Evolutionary conservation across 345 rosid species (phyloP).

Genomic region (Schrenkiella parvula): DNA sequence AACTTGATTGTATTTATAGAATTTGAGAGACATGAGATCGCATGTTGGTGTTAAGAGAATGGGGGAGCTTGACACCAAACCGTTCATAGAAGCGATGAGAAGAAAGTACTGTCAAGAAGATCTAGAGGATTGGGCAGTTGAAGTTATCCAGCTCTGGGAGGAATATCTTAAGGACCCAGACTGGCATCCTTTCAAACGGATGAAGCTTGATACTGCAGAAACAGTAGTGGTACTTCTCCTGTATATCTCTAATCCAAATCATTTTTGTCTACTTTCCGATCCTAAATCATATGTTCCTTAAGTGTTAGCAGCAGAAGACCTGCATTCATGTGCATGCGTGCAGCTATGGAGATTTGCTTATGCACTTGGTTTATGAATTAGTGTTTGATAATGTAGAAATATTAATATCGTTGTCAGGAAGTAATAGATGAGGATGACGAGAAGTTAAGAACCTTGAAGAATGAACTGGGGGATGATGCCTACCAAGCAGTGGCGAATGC

Average conservation of each 20-base stretch:
- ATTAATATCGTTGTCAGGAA: slow-evolving; percentile 43
- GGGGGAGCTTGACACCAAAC: slow-evolving; percentile 87
- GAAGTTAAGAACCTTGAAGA: slow-evolving; percentile 52
- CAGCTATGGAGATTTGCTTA: neutral
- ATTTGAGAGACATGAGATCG: slow-evolving; percentile 27
- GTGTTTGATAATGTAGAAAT: slow-evolving; percentile 8
- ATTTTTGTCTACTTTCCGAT: neutral
- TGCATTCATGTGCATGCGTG: neutral
- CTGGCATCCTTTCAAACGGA: slow-evolving; percentile 87
- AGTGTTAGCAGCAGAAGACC: neutral
- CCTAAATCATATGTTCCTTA: neutral
- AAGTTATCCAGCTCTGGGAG: slow-evolving; percentile 84
- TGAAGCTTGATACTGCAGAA: slow-evolving; percentile 46
- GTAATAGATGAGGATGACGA: slow-evolving; percentile 64
- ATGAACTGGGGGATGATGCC: slow-evolving; percentile 55
- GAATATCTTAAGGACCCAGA: slow-evolving; percentile 90
- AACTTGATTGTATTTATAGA: slow-evolving; percentile 37
- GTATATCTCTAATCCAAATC: neutral
- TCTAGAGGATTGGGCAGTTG: slow-evolving; percentile 70
- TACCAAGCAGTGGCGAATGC: slow-evolving; percentile 59
- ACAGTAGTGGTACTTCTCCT: slow-evolving; percentile 50
- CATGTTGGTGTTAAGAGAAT: slow-evolving; percentile 80
- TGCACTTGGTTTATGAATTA: neutral
- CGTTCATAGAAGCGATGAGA: slow-evolving; percentile 81
- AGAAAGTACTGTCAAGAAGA: slow-evolving; percentile 56